These are phyloP conservation scores for Aurinia saxatilis DNA, from an alignment of 345 rosid species.

Conservation along the genomic window DNA sequence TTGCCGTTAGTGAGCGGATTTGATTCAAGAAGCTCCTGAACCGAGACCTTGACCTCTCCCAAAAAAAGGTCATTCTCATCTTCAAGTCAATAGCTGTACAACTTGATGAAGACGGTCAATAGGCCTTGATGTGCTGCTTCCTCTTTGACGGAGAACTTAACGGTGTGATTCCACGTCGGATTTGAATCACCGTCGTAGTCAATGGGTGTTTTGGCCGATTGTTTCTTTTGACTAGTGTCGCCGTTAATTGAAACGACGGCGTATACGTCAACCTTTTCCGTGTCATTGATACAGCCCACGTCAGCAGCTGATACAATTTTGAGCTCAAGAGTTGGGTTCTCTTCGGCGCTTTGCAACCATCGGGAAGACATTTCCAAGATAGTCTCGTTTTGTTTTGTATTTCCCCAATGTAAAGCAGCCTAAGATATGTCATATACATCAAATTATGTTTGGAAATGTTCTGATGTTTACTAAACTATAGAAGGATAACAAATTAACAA, in stretches of 20 bases:
- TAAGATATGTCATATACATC: not conserved
- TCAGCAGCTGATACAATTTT: conserved; percentile 48
- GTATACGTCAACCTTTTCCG: conserved; percentile 63
- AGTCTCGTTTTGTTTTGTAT: not conserved
- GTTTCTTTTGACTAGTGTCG: conserved; percentile 20
- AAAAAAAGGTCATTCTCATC: conserved; percentile 41
- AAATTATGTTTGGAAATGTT: not conserved
- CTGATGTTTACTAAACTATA: not conserved
- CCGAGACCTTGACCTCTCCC: conserved; percentile 56
- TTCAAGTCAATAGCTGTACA: conserved; percentile 45
- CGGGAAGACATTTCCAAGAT: not conserved
- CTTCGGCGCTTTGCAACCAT: conserved; percentile 17
- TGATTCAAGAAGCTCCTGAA: conserved; percentile 47
- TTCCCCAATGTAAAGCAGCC: not conserved
- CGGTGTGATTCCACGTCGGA: conserved; percentile 63
- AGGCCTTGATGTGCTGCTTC: conserved; percentile 32
- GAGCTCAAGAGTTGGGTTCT: conserved; percentile 39
- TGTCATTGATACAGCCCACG: conserved; percentile 38
- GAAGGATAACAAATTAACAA: not conserved
- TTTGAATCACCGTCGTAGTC: conserved; percentile 40
- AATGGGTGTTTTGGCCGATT: conserved; percentile 40
- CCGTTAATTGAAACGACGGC: conserved; percentile 47
- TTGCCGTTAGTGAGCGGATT: conserved; percentile 12
- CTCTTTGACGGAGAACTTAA: conserved; percentile 43
- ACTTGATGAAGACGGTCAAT: conserved; percentile 35